A percentile compares a stretch with the other conserved stretches of the same genome.
Evolutionary conservation across 2,329 filamentous ascomycete species (phyloP).

Genomic region (Colletotrichum phormii): DNA sequence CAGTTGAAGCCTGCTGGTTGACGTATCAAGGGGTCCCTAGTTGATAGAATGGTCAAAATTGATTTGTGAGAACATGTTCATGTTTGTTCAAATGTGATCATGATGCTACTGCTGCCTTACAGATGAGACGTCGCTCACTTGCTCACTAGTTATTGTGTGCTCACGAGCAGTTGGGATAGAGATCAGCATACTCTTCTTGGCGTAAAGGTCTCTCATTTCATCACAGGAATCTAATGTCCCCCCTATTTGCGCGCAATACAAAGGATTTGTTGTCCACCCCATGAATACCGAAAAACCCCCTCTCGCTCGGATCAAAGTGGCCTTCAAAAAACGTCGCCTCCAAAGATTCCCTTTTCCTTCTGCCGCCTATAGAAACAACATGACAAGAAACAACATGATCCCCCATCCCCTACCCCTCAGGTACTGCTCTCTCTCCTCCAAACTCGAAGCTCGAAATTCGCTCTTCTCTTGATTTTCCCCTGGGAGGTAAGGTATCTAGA

Average conservation of each 20-base stretch:
- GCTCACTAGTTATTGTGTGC: too few relatives aligned
- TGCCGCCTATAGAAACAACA: constrained; percentile 15
- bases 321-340: neutral
- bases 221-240: constrained; percentile 24
- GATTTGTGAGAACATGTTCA: constrained; percentile 2
- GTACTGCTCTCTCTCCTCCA: neutral
- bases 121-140: neutral
- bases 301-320: neutral
- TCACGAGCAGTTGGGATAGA: neutral
- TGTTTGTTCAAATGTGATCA: neutral
- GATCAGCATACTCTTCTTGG: neutral
- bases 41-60: constrained; percentile 33
- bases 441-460: neutral
- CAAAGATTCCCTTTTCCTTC: neutral
- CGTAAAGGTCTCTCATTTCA: constrained; percentile 26
- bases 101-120: neutral
- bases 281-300: constrained; percentile 2
- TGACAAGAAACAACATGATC: neutral
- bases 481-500: neutral
- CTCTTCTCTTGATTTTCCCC: neutral
- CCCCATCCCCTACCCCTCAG: neutral
- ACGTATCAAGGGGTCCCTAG: neutral
- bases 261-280: constrained; percentile 4
- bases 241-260: constrained; percentile 20
- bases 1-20: constrained; percentile 7